Conservation (phyloP, 352 stramenopile species). For the Globisporangium abappressorium region DNA sequence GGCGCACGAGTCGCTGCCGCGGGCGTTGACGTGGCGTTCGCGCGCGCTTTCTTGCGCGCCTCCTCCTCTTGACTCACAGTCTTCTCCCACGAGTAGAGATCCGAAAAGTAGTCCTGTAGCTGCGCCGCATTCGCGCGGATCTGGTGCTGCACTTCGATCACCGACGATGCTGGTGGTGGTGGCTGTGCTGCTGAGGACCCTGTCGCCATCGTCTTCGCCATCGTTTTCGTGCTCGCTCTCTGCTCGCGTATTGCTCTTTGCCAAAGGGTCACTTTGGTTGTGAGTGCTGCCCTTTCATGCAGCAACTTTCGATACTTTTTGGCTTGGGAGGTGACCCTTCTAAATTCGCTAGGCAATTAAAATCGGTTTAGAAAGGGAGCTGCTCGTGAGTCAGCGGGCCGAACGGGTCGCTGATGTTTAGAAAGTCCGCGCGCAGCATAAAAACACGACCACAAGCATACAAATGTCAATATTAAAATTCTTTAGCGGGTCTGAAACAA, state of each 20-base stretch:
- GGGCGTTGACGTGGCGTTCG: background rate
- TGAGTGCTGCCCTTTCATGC: background rate
- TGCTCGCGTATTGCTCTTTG: background rate
- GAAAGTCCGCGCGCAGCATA: background rate
- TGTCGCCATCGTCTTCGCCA: constrained; percentile 1
- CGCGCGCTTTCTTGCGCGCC: constrained; percentile 25
- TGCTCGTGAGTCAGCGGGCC: background rate
- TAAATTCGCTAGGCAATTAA: background rate
- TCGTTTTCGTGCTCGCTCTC: background rate
- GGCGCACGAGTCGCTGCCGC: constrained; percentile 11
- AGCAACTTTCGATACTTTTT: constrained; percentile 7
- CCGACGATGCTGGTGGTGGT: constrained; percentile 10
- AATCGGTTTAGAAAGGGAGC: background rate
- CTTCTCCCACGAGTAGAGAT: constrained; percentile 81
- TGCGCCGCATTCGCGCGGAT: constrained; percentile 78
- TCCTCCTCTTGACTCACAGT: constrained; percentile 54
- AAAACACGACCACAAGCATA: background rate
- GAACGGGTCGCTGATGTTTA: background rate
- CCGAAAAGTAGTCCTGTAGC: constrained; percentile 74
- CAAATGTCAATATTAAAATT: background rate
- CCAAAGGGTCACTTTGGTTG: background rate
- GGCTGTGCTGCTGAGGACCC: background rate
- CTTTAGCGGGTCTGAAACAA: background rate
- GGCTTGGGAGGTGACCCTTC: background rate
- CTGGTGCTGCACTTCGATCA: constrained; percentile 76